Evolutionary conservation across 345 rosid genomes (phyloP).

Genomic region (Salix dunnii): DNA sequence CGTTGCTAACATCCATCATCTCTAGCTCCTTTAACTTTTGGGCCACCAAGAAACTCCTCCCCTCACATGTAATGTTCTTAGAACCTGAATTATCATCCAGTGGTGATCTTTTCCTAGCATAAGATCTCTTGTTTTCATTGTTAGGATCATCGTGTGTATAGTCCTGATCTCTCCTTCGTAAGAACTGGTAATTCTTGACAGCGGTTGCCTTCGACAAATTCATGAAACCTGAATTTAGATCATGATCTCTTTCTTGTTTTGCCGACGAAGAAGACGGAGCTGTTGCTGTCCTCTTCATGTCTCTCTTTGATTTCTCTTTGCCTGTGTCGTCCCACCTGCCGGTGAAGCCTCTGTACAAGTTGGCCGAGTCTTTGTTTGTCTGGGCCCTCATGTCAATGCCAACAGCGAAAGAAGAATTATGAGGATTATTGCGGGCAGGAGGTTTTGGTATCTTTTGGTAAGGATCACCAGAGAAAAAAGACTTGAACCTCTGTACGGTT

Average conservation of each 20-base stretch:
- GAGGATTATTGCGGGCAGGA: slow-evolving; percentile 18
- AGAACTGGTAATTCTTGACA: slow-evolving; percentile 12
- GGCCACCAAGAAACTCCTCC: slow-evolving; percentile 37
- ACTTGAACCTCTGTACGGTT: slow-evolving; percentile 49
- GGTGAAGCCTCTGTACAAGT: slow-evolving; percentile 36
- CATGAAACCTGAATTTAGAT: slow-evolving; percentile 19
- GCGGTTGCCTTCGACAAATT: slow-evolving; percentile 14
- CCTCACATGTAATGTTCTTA: slow-evolving; percentile 12
- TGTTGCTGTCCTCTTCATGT: slow-evolving; percentile 12
- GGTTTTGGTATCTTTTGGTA: slow-evolving; percentile 63
- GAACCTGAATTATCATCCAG: slow-evolving; percentile 20
- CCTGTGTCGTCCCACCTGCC: slow-evolving; percentile 23
- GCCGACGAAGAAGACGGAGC: slow-evolving; percentile 6
- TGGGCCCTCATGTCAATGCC: slow-evolving; percentile 11
- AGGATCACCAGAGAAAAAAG: slow-evolving; percentile 40
- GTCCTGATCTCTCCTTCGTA: slow-evolving; percentile 18
- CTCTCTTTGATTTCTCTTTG: slow-evolving; percentile 15
- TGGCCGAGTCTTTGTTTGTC: slow-evolving; percentile 28
- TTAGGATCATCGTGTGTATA: neutral
- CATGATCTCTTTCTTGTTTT: slow-evolving; percentile 16
- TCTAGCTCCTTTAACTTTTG: slow-evolving; percentile 66
- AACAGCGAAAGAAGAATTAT: neutral
- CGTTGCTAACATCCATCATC: slow-evolving; percentile 53
- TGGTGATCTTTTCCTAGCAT: slow-evolving; percentile 4
- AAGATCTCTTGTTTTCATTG: neutral